Evolutionary conservation across 352 stramenopile species (phyloP), one percentile per base, ranked within the genome.

Genomic region (Thalassiosira exigua): DNA sequence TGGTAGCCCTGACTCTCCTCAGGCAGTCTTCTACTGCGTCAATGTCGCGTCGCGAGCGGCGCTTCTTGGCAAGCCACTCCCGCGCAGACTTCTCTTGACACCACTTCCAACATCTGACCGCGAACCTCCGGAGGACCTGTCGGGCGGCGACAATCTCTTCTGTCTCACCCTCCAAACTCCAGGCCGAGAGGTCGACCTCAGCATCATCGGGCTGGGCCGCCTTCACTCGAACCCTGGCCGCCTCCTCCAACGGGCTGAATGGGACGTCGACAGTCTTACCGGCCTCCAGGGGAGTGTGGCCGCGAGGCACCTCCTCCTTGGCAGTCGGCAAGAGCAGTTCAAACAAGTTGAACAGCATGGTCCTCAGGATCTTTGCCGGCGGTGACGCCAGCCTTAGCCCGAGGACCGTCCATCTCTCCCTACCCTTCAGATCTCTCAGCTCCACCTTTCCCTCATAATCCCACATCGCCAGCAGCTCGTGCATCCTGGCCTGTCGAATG

Each of bases 151-250:
- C 26, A 26, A 75, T 29, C 21, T 72, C 60, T 9, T 24, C 9
- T 1, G 75, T 83, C 36, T 83, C 60, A 33, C 41, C 42, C 0
- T 53, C 44, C 19, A 54, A 4, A 4, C 67, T 59, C 75, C 69
- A 84, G 12, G 24, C 32, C 21, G 19, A 50, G 4, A 74, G 19
- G 22, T 80, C 75, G 3, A 83, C 46, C 33, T 59, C 51, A 14
- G 67, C 59, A 52, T 82, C 61, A 53, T 82, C 75, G 46, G 59
- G 21, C n/a, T 65, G 14, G 36, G 52, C 26, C 46, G 68, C 65
- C n/a, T 24, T 50, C 2, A 70, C 44, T 36, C 65, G 21, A n/a
- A 29, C 44, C 0, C 30, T 32, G 4, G 17, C n/a, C 9, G 42
- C 33, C 1, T 29, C 39, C 33, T 81, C 73, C 24, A 81, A 29